Conservation (phyloP, 345 rosid species). For the Euphorbia tirucalli region DNA sequence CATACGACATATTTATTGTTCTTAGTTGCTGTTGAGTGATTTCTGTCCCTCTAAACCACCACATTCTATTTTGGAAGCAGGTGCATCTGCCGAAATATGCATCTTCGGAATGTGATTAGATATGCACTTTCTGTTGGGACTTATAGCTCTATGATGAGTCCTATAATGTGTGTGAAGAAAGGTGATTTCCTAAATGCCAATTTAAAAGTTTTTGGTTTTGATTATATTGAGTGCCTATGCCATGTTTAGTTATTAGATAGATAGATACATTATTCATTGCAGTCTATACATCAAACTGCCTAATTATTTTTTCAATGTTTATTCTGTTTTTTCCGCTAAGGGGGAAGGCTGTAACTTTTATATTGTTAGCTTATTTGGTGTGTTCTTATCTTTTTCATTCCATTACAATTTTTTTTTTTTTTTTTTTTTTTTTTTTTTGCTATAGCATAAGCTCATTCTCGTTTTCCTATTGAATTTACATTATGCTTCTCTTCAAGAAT, state of each 20-base stretch:
- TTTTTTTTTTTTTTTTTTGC: too few relatives aligned
- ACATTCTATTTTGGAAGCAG: conserved; percentile 37
- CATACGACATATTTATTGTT: background rate
- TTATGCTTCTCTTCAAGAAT: background rate
- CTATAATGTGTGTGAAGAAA: conserved; percentile 43
- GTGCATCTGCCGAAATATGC: conserved; percentile 42
- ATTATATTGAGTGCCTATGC: background rate
- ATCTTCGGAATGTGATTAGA: conserved; percentile 36
- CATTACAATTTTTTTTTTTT: background rate
- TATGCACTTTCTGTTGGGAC: conserved; percentile 45
- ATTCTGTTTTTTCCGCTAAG: background rate
- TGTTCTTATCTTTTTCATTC: background rate
- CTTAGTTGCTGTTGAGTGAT: background rate
- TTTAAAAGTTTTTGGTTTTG: background rate
- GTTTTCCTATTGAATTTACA: background rate
- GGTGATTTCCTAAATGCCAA: conserved; percentile 34
- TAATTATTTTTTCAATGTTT: background rate
- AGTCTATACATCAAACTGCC: background rate
- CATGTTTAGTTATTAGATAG: background rate
- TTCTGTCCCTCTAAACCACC: conserved; percentile 5
- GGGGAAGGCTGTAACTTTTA: background rate
- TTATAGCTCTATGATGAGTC: conserved; percentile 31
- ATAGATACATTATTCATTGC: background rate
- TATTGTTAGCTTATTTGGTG: background rate
- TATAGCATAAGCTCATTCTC: background rate